phyloP scores from a whole-genome alignment of 1,284 basidiomycete genomes.

The Trametes versicolor region DNA sequence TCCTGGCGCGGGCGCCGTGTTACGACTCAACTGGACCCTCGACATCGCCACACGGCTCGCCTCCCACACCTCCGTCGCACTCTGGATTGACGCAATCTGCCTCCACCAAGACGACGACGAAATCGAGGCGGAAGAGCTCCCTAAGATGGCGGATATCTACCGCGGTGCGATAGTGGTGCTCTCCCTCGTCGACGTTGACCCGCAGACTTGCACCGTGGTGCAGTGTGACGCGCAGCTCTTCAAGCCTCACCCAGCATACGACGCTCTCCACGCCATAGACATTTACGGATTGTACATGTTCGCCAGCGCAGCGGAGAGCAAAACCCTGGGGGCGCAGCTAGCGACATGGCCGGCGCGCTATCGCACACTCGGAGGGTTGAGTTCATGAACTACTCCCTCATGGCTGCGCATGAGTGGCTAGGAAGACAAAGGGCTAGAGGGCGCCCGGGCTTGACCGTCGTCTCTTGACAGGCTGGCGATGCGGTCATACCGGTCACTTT shows the following conservation, averaged over 20 bases:
- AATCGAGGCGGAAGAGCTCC: neutral
- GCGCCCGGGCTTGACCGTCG: neutral
- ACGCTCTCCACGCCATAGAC: neutral
- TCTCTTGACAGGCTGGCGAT: neutral
- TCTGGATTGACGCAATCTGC: slow-evolving; percentile 12
- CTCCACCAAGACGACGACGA: neutral
- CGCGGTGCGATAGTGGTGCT: slow-evolving; percentile 1
- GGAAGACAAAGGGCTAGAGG: neutral
- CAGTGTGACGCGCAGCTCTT: neutral
- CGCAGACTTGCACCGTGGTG: neutral
- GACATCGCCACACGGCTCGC: neutral
- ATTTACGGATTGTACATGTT: neutral
- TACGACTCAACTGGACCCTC: neutral
- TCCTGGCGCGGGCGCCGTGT: neutral
- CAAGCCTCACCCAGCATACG: neutral
- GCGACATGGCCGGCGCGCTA: neutral
- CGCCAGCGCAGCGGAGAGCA: neutral
- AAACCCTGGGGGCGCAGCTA: neutral
- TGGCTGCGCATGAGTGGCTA: neutral
- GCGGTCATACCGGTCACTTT: neutral
- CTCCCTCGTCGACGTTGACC: slow-evolving; percentile 1
- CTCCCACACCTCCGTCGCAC: neutral
- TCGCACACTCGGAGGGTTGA: neutral
- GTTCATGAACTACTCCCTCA: neutral
- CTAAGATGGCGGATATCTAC: slow-evolving; percentile 7